Evolutionary conservation across 1,139 yeast species (phyloP).

Genomic region (Hyphopichia wangnamkhiaoensis): DNA sequence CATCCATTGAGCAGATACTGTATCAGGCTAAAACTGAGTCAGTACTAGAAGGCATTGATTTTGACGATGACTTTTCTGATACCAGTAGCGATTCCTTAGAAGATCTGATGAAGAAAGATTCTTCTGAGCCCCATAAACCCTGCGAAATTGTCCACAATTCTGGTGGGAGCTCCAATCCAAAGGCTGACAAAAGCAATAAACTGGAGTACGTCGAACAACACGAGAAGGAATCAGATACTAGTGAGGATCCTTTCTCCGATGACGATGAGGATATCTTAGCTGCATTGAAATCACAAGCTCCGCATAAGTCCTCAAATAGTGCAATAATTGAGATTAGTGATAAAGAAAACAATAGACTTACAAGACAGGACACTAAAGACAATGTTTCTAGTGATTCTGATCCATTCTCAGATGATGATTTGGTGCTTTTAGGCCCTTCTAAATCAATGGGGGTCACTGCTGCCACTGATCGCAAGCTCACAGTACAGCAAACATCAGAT

Average conservation of each 20-base stretch:
- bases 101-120: too few species aligned
- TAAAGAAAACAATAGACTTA: background rate
- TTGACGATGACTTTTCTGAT: constrained; percentile 21
- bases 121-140: too few species aligned
- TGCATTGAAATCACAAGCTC: constrained; percentile 10
- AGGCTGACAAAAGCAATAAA: too few species aligned
- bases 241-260: constrained; percentile 36
- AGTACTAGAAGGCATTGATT: constrained; percentile 13
- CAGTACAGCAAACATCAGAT: background rate
- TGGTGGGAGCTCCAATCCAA: too few species aligned
- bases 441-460: background rate
- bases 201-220: too few species aligned
- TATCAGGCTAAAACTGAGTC: constrained; percentile 4
- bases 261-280: constrained; percentile 31
- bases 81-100: constrained; percentile 4
- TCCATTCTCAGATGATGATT: constrained; percentile 33
- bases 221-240: too few species aligned
- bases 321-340: background rate
- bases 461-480: background rate
- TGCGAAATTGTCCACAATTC: too few species aligned
- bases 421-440: constrained; percentile 1
- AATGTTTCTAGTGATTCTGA: constrained; percentile 15
- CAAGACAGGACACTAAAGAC: constrained; percentile 8
- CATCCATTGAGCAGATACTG: background rate
- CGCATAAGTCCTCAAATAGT: background rate